Percentiles rank a stretch among this genome's conserved stretches.
Conservation (phyloP, 2,329 filamentous ascomycete genomes). For the Botrytis galanthina region DNA sequence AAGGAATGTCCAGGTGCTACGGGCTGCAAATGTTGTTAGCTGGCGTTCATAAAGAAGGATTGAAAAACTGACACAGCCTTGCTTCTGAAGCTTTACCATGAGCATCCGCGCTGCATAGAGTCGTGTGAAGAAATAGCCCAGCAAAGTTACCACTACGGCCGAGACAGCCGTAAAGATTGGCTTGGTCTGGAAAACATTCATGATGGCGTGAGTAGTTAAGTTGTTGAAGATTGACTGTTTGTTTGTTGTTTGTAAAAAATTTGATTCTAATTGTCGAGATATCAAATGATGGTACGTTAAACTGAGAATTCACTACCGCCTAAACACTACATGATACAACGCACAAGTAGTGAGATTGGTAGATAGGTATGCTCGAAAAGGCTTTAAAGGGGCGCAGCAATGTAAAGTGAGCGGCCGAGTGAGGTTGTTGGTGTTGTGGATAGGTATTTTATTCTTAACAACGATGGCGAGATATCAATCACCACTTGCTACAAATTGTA, state of each 20-base stretch:
- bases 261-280: neutral
- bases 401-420: neutral
- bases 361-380: neutral
- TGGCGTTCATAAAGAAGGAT: neutral
- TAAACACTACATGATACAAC: neutral
- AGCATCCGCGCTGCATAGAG: constrained; percentile 4
- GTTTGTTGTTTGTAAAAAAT: neutral
- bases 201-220: neutral
- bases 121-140: neutral
- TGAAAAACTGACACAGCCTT: neutral
- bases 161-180: neutral
- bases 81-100: neutral
- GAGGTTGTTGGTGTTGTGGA: neutral
- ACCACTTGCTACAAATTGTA: neutral
- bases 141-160: neutral
- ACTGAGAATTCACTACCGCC: neutral
- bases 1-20: neutral
- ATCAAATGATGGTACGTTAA: neutral
- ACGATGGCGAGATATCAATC: neutral
- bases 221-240: neutral
- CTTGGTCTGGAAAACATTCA: neutral
- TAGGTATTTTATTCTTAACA: neutral
- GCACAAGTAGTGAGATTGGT: neutral
- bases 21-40: neutral
- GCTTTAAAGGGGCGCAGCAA: neutral